phyloP scores from a whole-genome alignment of 306 rosid species.

The Rubus idaeus region DNA sequence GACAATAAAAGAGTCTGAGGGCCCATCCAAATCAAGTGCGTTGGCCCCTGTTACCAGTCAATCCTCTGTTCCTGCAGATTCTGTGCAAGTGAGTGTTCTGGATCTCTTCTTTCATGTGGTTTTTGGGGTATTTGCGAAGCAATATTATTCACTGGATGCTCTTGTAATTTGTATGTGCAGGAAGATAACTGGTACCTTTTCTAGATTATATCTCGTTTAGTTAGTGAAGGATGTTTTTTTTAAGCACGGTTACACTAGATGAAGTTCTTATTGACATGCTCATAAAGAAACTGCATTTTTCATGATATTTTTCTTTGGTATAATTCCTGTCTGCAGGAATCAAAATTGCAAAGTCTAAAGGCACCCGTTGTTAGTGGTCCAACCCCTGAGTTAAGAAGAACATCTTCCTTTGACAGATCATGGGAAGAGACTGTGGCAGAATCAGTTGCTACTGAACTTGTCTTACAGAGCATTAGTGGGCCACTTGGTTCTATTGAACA shows the following conservation, averaged over 20 bases:
- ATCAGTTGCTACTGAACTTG: conserved; percentile 92
- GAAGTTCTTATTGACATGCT: conserved; percentile 1
- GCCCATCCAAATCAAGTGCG: conserved; percentile 54
- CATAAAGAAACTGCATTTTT: conserved; percentile 20
- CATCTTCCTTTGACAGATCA: conserved; percentile 86
- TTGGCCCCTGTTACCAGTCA: conserved; percentile 51
- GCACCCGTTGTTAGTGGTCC: conserved; percentile 41
- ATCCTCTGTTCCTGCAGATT: conserved; percentile 49
- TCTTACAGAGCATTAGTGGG: conserved; percentile 78
- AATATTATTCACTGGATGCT: conserved; percentile 15
- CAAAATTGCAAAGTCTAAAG: conserved; percentile 53
- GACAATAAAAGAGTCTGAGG: conserved; percentile 65
- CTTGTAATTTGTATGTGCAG: not conserved
- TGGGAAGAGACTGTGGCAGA: conserved; percentile 99
- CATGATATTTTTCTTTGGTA: conserved; percentile 12
- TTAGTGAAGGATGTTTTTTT: not conserved
- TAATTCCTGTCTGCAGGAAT: conserved; percentile 49
- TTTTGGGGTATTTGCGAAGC: conserved; percentile 14
- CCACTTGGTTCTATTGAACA: conserved; percentile 60
- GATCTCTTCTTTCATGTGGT: conserved; percentile 24
- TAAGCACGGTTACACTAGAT: not conserved
- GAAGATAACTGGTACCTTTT: not conserved
- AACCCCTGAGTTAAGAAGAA: conserved; percentile 68
- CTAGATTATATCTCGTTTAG: not conserved
- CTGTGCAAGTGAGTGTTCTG: conserved; percentile 62